Percentiles rank a stretch among this genome's conserved stretches.
phyloP scores from a whole-genome alignment of 768 basidiomycete species.

The Boletus rubropictus region DNA sequence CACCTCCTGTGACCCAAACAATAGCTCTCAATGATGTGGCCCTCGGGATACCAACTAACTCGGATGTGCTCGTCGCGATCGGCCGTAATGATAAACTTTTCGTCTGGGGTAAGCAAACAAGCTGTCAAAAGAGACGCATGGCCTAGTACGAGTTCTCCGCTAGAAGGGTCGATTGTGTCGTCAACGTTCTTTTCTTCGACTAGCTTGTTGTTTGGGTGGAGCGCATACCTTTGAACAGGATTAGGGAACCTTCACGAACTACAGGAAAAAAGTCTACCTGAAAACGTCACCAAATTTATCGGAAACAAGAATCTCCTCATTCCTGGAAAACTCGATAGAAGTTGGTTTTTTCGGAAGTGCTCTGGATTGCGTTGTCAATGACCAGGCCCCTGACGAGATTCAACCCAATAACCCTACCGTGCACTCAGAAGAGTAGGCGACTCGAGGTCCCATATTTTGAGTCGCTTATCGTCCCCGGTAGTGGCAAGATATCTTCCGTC shows the following conservation, averaged over 20 bases:
- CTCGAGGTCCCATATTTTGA: conserved; percentile 70
- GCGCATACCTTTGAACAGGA: conserved; percentile 47
- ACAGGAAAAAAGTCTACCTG: conserved; percentile 40
- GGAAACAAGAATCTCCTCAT: conserved; percentile 68
- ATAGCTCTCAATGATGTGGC: conserved; percentile 80
- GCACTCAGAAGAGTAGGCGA: conserved; percentile 51
- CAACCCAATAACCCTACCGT: conserved; percentile 40
- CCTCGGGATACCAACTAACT: conserved; percentile 83
- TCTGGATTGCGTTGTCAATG: conserved; percentile 34
- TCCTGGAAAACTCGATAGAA: conserved; percentile 53
- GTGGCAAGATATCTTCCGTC: conserved; percentile 50
- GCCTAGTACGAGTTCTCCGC: conserved; percentile 70
- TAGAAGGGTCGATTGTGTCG: conserved; percentile 47
- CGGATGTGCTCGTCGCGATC: conserved; percentile 96
- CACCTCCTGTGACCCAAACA: conserved; percentile 83
- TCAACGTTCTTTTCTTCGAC: conserved; percentile 26
- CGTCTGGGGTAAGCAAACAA: conserved; percentile 62
- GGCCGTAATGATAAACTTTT: conserved; percentile 75
- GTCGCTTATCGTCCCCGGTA: conserved; percentile 71
- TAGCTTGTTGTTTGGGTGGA: conserved; percentile 30
- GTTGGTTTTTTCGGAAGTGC: conserved; percentile 84
- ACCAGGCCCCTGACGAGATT: background rate
- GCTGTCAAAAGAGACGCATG: conserved; percentile 83
- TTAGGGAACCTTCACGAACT: background rate
- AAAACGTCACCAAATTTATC: conserved; percentile 97